A percentile compares a stretch with the other conserved stretches of the same genome.
phyloP scores from a whole-genome alignment of 2,329 filamentous ascomycete species.

The Sphaerulina vaccinii region DNA sequence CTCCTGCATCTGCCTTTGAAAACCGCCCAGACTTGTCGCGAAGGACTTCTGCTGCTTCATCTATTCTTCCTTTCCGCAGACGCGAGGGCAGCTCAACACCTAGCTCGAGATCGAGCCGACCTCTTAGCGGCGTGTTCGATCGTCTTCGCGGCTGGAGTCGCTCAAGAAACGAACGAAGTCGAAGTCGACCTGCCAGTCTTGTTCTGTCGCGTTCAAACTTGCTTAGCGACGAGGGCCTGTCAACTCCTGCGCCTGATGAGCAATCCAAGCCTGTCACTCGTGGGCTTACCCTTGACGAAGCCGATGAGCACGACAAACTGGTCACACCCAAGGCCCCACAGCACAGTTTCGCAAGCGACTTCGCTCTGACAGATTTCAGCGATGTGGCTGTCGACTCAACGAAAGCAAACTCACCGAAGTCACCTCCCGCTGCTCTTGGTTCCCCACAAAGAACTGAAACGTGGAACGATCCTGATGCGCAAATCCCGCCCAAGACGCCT shows the following conservation, averaged over 20 bases:
- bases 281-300: not conserved
- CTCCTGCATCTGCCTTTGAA: not conserved
- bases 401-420: not conserved
- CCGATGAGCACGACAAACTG: not conserved
- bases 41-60: slow-evolving; percentile 1
- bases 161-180: slow-evolving; percentile 12
- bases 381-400: slow-evolving; percentile 17
- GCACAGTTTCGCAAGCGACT: not conserved
- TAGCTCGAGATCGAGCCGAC: slow-evolving; percentile 13
- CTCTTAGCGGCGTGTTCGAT: slow-evolving; percentile 22
- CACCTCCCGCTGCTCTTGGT: not conserved
- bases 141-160: slow-evolving; percentile 20
- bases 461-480: slow-evolving; percentile 29
- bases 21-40: slow-evolving; percentile 3
- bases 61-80: not conserved
- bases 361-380: slow-evolving; percentile 18
- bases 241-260: not conserved
- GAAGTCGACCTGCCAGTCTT: slow-evolving; percentile 22
- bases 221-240: slow-evolving; percentile 11
- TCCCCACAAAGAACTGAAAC: slow-evolving; percentile 22
- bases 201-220: slow-evolving; percentile 15
- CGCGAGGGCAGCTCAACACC: slow-evolving; percentile 12
- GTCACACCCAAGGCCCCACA: not conserved
- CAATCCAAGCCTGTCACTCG: not conserved
- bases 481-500: slow-evolving; percentile 21